phyloP scores from a whole-genome alignment of 495 filamentous ascomycete species.

The Eremomyces bilateralis region DNA sequence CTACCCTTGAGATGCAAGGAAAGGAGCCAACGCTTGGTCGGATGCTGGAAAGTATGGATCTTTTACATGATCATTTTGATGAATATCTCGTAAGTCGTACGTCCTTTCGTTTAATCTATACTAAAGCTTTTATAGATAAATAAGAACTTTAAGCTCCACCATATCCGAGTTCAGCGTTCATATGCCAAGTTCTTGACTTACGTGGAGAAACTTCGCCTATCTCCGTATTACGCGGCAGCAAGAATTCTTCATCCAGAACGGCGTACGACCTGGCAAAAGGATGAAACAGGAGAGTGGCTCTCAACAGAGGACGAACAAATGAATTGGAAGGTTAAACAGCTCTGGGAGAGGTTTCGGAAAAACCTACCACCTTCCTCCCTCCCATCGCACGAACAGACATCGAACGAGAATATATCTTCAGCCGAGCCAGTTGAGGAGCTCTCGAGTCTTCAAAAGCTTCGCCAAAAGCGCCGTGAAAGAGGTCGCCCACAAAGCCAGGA shows the following conservation, averaged over 20 bases:
- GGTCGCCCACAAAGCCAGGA: background rate
- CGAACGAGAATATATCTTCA: background rate
- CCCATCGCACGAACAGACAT: background rate
- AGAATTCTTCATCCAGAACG: slow-evolving; percentile 1
- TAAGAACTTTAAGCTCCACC: too few relatives aligned
- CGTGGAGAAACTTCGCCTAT: background rate
- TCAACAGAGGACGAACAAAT: background rate
- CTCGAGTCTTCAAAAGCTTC: background rate
- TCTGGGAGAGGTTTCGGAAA: background rate
- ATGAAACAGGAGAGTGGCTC: too few relatives aligned
- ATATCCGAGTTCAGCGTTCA: too few relatives aligned
- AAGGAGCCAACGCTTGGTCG: background rate
- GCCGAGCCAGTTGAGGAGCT: too few relatives aligned
- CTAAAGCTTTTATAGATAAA: too few relatives aligned
- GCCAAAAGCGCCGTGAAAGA: background rate
- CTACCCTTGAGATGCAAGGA: background rate
- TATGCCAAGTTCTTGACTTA: slow-evolving; percentile 1
- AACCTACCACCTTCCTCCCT: background rate
- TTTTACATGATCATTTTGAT: background rate
- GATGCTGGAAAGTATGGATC: background rate
- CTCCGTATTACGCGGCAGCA: slow-evolving; percentile 1
- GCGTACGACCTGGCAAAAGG: too few relatives aligned
- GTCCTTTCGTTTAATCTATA: too few relatives aligned
- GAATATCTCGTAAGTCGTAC: too few relatives aligned
- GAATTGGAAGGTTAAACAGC: background rate